Conservation (phyloP, 441 rosid species). For the Corymbia citriodora region DNA sequence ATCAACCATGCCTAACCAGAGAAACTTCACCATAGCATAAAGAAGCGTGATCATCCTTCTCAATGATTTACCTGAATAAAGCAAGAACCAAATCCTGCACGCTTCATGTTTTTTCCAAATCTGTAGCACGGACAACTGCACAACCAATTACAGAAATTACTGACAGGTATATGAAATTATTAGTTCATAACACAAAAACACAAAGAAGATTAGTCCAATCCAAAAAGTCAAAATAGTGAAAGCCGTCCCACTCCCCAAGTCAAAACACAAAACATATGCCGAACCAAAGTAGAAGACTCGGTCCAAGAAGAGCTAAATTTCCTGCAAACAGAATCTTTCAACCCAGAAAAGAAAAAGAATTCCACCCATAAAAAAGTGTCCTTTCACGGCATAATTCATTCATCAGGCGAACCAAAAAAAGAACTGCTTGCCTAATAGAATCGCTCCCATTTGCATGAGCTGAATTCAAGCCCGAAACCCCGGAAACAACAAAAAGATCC, state of each 20-base stretch:
- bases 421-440: background rate
- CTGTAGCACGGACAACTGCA: constrained; percentile 92
- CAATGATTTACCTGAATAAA: constrained; percentile 61
- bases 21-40: background rate
- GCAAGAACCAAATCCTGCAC: constrained; percentile 79
- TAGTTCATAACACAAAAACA: background rate
- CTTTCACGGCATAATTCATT: background rate
- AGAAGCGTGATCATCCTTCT: background rate
- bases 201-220: background rate
- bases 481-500: background rate
- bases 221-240: background rate
- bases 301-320: background rate
- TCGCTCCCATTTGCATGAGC: background rate
- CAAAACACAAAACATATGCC: background rate
- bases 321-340: background rate
- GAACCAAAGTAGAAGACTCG: background rate
- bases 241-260: background rate
- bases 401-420: background rate
- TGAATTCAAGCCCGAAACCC: background rate
- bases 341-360: background rate
- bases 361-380: background rate
- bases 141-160: constrained; percentile 16
- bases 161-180: background rate
- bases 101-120: constrained; percentile 85
- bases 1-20: background rate